These are phyloP conservation scores for Moricandia arvensis DNA, from an alignment of 345 rosid genomes.

Conservation along the genomic window DNA sequence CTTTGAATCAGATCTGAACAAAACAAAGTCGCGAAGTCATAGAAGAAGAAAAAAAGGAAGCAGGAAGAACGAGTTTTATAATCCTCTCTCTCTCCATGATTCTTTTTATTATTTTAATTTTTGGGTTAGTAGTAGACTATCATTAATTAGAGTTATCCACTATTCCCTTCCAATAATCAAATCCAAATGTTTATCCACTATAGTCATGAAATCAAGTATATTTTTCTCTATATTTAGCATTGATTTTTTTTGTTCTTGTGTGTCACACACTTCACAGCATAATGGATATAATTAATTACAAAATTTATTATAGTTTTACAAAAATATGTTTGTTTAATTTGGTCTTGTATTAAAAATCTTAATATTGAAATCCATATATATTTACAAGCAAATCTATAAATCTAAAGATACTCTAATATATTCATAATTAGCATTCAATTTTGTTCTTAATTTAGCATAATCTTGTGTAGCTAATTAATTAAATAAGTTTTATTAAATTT, in stretches of 20 bases:
- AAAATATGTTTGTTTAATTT: background rate
- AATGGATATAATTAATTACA: background rate
- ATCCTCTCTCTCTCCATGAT: background rate
- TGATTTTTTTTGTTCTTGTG: too few species aligned
- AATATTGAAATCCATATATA: background rate
- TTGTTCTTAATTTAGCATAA: background rate
- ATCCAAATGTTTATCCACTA: background rate
- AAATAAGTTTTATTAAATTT: background rate
- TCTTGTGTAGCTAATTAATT: background rate
- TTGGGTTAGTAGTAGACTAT: background rate
- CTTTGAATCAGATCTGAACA: slow-evolving; percentile 32
- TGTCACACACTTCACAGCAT: too few species aligned
- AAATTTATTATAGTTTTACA: background rate
- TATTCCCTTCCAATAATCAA: background rate
- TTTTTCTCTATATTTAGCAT: background rate
- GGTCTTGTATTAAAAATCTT: background rate
- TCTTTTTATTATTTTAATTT: background rate
- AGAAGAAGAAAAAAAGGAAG: background rate
- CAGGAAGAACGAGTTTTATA: background rate
- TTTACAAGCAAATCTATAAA: background rate
- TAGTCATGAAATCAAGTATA: background rate
- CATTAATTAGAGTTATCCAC: background rate
- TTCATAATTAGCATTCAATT: background rate
- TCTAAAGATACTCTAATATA: background rate
- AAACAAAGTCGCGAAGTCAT: background rate